Base-by-base conservation (phyloP, 2,329 filamentous ascomycete species). In the Tolypocladium capitatum region DNA sequence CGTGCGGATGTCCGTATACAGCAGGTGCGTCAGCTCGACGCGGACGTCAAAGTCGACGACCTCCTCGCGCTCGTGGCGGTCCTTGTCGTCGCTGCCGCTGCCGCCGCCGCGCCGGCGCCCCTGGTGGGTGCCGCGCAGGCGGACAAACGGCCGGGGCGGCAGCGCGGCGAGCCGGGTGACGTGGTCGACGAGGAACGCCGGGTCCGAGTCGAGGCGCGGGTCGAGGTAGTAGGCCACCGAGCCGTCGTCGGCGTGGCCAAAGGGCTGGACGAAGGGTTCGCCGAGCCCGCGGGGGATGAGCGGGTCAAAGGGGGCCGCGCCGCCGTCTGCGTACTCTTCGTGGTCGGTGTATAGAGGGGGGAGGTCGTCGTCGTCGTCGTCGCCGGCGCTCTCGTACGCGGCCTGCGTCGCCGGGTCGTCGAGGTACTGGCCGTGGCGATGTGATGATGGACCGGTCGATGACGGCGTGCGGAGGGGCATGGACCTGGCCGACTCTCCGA, bases 21-120 rank as follows among this genome's bases (percentile, higher is more conserved):
- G 68, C 35, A 78, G 73, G 5, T 76, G 71, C 2, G 77, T 80
- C 53, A 84, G 63, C 48, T 82, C 78, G 50, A 83, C 62, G 20
- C 63, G 63, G 48, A 83, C 62, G 56, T 78, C 72, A 55, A 84
- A 84, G 58, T 84, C 80, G 21, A 71, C 71, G 7, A 80, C 62
- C 10, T 63, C 65, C 53, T 74, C 69, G n/a, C 66, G 67, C 56
- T 73, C 74, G 52, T 70, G 66, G 48, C 69, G 61, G 50, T 66
- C 64, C 46, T 69, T 65, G 35, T 62, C 62, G 36, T 46, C 44
- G 31, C 45, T 20, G n/a, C n/a, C n/a, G n/a, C n/a, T n/a, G n/a
- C n/a, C n/a, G 28, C 46, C 48, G 20, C 52, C 46, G 10, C 48
- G 46, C 32, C 50, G 49, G 4, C 63, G 69, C 58, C 75, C 65